Evolutionary conservation across 805 yeast genomes (phyloP).

Genomic region (Pichia thaimueangensis): DNA sequence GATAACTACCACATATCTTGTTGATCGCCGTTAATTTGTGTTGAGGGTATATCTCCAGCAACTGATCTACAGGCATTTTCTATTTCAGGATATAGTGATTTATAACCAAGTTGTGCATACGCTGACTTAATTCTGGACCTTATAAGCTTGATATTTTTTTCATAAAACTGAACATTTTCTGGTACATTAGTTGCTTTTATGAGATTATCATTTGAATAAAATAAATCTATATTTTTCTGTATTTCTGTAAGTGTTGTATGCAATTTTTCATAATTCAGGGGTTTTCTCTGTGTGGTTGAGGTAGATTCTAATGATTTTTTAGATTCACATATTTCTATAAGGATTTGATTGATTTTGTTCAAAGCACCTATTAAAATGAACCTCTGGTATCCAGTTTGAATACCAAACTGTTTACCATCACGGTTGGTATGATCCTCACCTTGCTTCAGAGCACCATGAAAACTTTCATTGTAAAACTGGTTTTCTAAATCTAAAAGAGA

Average conservation of each 20-base stretch:
- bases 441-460: conserved; percentile 57
- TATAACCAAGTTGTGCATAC: conserved; percentile 21
- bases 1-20: conserved; percentile 26
- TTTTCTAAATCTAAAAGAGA: conserved; percentile 56
- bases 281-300: background rate
- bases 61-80: conserved; percentile 18
- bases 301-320: too few relatives aligned
- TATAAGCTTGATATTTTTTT: conserved; percentile 21
- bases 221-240: conserved; percentile 17
- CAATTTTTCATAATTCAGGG: conserved; percentile 7
- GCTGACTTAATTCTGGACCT: conserved; percentile 26
- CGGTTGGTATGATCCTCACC: conserved; percentile 51
- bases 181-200: conserved; percentile 23
- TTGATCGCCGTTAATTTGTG: conserved; percentile 19
- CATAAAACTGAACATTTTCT: conserved; percentile 24
- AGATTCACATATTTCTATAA: conserved; percentile 13
- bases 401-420: conserved; percentile 84
- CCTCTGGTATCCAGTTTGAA: conserved; percentile 70
- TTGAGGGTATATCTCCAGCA: conserved; percentile 25
- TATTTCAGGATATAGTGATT: conserved; percentile 18
- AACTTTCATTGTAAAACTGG: conserved; percentile 62
- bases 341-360: conserved; percentile 38
- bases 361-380: conserved; percentile 65
- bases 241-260: conserved; percentile 10
- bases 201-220: conserved; percentile 18